Percentiles rank a stretch among this genome's conserved stretches.
Conservation (phyloP, 805 yeast genomes). For the Sugiyamaella boreocaroliniensis region DNA sequence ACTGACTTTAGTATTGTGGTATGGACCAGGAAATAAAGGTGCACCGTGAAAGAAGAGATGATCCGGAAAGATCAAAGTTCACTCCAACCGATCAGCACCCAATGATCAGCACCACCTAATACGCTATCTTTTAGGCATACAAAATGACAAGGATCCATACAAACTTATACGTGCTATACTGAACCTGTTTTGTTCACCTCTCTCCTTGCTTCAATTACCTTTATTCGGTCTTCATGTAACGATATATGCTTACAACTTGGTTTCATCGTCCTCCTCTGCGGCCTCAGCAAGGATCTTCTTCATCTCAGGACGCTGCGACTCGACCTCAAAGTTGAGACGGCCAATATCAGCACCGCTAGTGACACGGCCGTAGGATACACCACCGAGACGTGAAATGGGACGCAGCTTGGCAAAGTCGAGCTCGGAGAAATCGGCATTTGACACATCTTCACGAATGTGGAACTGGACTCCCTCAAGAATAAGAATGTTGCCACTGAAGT, state of each 20-base stretch:
- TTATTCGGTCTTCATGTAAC: no score
- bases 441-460: conserved; percentile 51
- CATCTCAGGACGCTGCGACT: conserved; percentile 5
- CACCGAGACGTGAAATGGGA: conserved; percentile 53
- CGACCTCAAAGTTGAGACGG: conserved; percentile 36
- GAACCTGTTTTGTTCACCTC: no score
- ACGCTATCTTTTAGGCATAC: no score
- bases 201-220: no score
- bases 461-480: conserved; percentile 52
- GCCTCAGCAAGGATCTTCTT: background rate
- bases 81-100: no score
- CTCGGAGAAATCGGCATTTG: conserved; percentile 35
- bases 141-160: no score
- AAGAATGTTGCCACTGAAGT: conserved; percentile 34
- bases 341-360: conserved; percentile 41
- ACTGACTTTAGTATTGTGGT: no score
- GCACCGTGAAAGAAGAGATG: no score
- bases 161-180: no score
- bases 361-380: conserved; percentile 41
- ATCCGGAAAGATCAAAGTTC: no score
- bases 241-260: background rate
- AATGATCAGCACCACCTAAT: no score
- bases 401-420: conserved; percentile 43
- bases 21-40: no score
- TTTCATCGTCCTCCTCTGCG: background rate